Evolutionary conservation across 2,329 filamentous ascomycete species (phyloP).

Genomic region (Microsporum ferrugineum): DNA sequence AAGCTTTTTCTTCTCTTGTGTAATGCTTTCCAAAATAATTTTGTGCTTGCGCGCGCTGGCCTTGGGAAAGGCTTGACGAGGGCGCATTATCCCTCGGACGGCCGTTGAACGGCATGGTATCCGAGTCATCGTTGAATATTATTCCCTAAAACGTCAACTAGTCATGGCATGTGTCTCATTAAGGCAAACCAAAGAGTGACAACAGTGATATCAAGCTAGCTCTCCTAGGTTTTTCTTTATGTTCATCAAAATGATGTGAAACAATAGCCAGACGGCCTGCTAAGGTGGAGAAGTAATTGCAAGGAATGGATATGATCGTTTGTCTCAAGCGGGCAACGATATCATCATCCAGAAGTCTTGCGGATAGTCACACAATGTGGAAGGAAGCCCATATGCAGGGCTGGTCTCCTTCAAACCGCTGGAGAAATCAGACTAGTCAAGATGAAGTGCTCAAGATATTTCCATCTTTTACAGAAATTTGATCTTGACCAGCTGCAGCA

Average conservation of each 20-base stretch:
- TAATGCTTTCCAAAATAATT: slow-evolving; percentile 47
- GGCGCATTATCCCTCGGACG: slow-evolving; percentile 23
- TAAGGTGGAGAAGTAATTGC: background rate
- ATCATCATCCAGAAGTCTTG: background rate
- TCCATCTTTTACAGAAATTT: background rate
- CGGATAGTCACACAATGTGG: background rate
- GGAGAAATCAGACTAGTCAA: background rate
- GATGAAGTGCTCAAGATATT: background rate
- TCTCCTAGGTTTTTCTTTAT: background rate
- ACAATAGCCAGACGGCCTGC: background rate
- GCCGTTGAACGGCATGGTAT: slow-evolving; percentile 26
- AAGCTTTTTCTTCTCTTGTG: slow-evolving; percentile 50
- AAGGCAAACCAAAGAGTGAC: background rate
- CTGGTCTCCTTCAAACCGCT: background rate
- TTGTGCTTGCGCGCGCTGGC: slow-evolving; percentile 40
- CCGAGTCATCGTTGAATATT: slow-evolving; percentile 24
- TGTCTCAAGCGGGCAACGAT: background rate
- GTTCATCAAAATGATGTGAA: background rate
- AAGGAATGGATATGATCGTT: background rate
- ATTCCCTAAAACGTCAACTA: slow-evolving; percentile 2
- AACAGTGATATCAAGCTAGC: background rate
- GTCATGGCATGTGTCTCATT: background rate
- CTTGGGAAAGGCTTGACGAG: slow-evolving; percentile 24
- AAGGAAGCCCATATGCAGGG: background rate
- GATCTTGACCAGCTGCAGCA: background rate